These are phyloP conservation scores for Trametes cingulata DNA, from an alignment of 768 basidiomycete species.

Conservation along the genomic window DNA sequence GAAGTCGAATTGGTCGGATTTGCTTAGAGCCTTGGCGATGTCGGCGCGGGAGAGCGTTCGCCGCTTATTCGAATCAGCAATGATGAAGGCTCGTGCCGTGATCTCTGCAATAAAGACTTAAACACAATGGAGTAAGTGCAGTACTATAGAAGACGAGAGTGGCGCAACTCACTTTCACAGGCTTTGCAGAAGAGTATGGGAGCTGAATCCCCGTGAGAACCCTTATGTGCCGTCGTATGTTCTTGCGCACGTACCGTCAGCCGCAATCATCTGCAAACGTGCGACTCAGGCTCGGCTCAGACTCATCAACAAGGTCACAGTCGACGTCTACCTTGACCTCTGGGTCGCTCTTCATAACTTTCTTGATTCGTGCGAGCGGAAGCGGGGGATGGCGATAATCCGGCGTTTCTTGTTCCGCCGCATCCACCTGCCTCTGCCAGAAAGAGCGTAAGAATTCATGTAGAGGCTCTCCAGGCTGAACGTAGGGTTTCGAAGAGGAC, in stretches of 20 bases:
- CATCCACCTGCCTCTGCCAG: conserved; percentile 88
- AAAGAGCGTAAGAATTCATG: conserved; percentile 84
- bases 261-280: conserved; percentile 88
- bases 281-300: background rate
- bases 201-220: conserved; percentile 46
- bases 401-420: conserved; percentile 84
- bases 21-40: conserved; percentile 88
- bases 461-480: conserved; percentile 83
- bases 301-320: too few species aligned
- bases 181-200: conserved; percentile 97
- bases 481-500: conserved; percentile 51
- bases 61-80: conserved; percentile 94
- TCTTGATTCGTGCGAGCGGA: conserved; percentile 95
- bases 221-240: background rate
- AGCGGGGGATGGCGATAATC: conserved; percentile 88
- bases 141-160: background rate
- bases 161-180: conserved; percentile 81
- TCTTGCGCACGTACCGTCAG: conserved; percentile 64
- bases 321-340: conserved; percentile 80
- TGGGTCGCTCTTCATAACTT: conserved; percentile 98
- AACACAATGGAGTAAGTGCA: background rate
- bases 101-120: conserved; percentile 97
- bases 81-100: conserved; percentile 91
- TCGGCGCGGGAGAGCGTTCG: conserved; percentile 93
- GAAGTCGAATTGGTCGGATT: conserved; percentile 97